Conservation (phyloP, 805 yeast species). For the Barnettozyma californica region DNA sequence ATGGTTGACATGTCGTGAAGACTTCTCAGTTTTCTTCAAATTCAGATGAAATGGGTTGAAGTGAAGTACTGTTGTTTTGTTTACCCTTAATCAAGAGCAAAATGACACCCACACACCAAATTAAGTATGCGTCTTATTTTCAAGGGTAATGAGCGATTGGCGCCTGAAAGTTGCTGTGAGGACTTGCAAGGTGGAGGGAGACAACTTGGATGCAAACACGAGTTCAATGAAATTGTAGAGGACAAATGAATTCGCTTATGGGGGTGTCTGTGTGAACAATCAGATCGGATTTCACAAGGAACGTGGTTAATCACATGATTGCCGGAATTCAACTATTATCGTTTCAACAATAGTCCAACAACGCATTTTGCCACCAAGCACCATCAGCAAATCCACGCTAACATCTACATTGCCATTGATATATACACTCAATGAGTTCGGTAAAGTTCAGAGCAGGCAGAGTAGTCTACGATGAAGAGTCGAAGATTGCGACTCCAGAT, state of each 20-base stretch:
- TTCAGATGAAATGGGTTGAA: background rate
- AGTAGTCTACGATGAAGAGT: slow-evolving; percentile 56
- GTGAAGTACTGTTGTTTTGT: background rate
- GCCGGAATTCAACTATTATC: background rate
- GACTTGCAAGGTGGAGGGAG: no score
- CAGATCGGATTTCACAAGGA: no score
- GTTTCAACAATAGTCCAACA: background rate
- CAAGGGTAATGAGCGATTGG: no score
- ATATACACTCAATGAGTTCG: slow-evolving; percentile 9
- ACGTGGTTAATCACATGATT: background rate
- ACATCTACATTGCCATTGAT: background rate
- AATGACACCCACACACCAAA: background rate
- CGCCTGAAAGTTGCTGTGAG: no score
- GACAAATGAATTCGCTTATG: no score
- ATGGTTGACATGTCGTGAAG: slow-evolving; percentile 3
- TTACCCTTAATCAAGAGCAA: background rate
- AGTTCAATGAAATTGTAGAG: no score
- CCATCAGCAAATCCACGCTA: background rate
- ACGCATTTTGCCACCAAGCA: background rate
- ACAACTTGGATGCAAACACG: no score
- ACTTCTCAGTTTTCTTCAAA: background rate
- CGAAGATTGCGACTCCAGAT: slow-evolving; percentile 63
- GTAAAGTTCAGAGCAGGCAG: slow-evolving; percentile 71
- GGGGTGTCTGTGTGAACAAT: no score
- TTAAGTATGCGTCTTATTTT: no score